Percentiles rank a stretch among this genome's conserved stretches.
phyloP scores from a whole-genome alignment of 2,329 filamentous ascomycete species.

The Pyrenochaeta sp. region DNA sequence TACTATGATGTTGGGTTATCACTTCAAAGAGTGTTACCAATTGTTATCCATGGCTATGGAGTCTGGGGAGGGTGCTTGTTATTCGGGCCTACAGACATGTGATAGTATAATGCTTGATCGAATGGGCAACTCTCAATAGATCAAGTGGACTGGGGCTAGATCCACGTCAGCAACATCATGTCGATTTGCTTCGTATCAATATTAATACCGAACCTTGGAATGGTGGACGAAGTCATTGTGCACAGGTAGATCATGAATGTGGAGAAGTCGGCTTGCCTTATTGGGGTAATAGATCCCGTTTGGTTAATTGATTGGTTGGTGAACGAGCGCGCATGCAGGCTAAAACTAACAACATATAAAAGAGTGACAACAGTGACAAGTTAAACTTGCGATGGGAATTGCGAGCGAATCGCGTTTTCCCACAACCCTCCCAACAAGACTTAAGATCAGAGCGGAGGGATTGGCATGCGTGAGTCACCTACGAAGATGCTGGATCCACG shows the following conservation, averaged over 20 bases:
- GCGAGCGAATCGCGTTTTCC: conserved; percentile 1
- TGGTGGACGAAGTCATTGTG: not conserved
- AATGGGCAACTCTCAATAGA: not conserved
- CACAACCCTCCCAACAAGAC: not conserved
- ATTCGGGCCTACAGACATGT: not conserved
- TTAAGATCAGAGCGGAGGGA: not conserved
- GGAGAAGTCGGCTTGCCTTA: conserved; percentile 14
- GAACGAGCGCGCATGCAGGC: conserved; percentile 8
- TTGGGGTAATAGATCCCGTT: conserved; percentile 25
- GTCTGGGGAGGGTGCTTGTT: not conserved
- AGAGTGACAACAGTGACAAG: not conserved
- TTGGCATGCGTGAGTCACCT: not conserved
- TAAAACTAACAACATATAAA: conserved; percentile 4
- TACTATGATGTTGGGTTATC: not conserved
- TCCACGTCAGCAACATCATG: not conserved
- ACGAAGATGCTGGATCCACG: conserved; percentile 25
- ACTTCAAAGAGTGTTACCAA: not conserved
- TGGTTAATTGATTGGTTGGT: conserved; percentile 12
- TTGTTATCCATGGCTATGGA: not conserved
- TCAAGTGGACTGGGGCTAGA: not conserved
- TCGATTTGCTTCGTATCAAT: not conserved
- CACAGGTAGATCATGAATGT: conserved; percentile 5
- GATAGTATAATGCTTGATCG: not conserved
- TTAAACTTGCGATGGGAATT: not conserved
- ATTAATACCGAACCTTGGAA: not conserved